phyloP scores from a whole-genome alignment of 2,329 filamentous ascomycete genomes.

The Nigrospora sphaerica region DNA sequence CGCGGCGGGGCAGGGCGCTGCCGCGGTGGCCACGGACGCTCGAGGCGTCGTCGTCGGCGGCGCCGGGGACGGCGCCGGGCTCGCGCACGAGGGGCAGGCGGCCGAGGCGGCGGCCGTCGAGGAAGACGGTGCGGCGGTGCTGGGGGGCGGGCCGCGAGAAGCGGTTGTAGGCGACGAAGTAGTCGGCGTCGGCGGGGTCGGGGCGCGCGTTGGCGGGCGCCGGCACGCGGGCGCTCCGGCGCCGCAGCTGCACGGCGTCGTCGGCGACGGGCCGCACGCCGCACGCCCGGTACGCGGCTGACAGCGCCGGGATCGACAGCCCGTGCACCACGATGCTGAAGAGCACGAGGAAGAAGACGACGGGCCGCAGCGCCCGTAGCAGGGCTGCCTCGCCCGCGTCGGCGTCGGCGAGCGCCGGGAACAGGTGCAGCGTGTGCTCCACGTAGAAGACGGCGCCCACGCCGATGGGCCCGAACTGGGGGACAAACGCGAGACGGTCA shows the following conservation, averaged over 20 bases:
- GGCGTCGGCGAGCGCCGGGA: slow-evolving; percentile 25
- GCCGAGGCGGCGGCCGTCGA: not conserved
- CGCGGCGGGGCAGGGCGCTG: no score
- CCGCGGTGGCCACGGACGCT: no score
- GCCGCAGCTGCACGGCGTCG: slow-evolving; percentile 28
- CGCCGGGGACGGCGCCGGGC: not conserved
- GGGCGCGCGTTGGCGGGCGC: slow-evolving; percentile 26
- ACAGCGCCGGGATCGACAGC: slow-evolving; percentile 35
- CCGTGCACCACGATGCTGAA: slow-evolving; percentile 36
- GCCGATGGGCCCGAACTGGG: slow-evolving; percentile 64
- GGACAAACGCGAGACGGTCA: no score
- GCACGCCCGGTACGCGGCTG: slow-evolving; percentile 27
- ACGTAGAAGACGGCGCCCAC: slow-evolving; percentile 73
- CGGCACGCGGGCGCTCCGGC: slow-evolving; percentile 23
- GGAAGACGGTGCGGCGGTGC: not conserved
- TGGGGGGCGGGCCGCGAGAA: slow-evolving; percentile 27
- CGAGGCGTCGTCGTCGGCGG: no score
- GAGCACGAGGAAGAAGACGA: slow-evolving; percentile 6
- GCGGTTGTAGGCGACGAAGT: slow-evolving; percentile 37
- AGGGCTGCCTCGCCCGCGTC: slow-evolving; percentile 24
- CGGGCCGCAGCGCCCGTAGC: not conserved
- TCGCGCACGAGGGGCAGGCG: not conserved
- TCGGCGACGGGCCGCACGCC: slow-evolving; percentile 32
- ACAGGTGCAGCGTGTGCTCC: slow-evolving; percentile 35
- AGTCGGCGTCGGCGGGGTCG: slow-evolving; percentile 22